Evolutionary conservation across 1,284 basidiomycete genomes (phyloP), one percentile per base, ranked within the genome.

Genomic region (Trichosporon sp.): DNA sequence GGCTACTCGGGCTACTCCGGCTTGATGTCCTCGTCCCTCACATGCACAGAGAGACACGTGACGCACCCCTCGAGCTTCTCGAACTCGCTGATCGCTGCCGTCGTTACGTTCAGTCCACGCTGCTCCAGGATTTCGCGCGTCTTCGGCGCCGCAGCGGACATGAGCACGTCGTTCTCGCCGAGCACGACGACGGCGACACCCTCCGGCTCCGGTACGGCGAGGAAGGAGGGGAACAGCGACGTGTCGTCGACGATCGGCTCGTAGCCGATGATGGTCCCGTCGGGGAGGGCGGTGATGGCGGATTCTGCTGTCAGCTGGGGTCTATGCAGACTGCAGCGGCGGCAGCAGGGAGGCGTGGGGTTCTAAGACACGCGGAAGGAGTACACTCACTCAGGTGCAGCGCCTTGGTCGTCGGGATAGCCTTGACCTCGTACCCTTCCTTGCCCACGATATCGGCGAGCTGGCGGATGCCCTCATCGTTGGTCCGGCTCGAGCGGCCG

Each of bases 1-100:
- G 26, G 26, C 26, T 63, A 63, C 59, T 63, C 10, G 31, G 31
- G 31, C 26, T 63, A 63, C 59, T 63, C 10, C 10, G 31, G 31
- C 59, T 35, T n/a, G 59, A 37, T 37, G 14, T 10, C 31, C 59
- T 63, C 59, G n/a, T 63, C 59, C 12, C 69, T 65, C 31, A 70
- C 65, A 21, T 64, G 67, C 16, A 71, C 67, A 7, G 66, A 68
- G 8, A 68, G 56, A 40, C 70, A 71, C 19, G 67, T 71, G 56
- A 68, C 70, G 38, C 67, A 71, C 10, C 67, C 65, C 51, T 70
- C 69, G 69, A 70, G 69, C 40, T 56, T 56, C 69, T 70, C 69
- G 40, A 70, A 70, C 48, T 66, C 65, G 32, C 54, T 26, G 43
- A 70, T 70, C 38, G 35, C n/a, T n/a, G 40, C 65, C 5, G 69